Conservation (phyloP, 768 basidiomycete species). For the Kwoniella sp. region DNA sequence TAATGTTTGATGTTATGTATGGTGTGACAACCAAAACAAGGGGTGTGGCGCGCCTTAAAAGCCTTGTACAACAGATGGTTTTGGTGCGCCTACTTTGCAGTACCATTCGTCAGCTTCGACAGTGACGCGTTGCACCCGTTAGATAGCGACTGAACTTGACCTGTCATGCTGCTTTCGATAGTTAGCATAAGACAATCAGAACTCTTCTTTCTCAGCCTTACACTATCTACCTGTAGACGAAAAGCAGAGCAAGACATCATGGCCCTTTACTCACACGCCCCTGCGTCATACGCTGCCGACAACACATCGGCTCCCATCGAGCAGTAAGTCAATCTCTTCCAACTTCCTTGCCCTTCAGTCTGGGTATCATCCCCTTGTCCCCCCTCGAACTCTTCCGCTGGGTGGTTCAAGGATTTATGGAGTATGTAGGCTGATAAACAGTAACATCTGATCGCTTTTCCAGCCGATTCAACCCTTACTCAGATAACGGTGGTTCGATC, state of each 20-base stretch:
- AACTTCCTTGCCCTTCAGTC: no score
- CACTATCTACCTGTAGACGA: no score
- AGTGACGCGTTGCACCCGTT: not conserved
- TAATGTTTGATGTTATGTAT: no score
- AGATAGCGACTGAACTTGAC: not conserved
- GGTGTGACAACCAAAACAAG: no score
- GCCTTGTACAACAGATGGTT: no score
- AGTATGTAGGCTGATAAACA: no score
- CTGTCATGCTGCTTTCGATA: not conserved
- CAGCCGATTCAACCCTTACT: conserved; percentile 76
- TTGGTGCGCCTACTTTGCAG: not conserved
- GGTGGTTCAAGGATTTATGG: no score
- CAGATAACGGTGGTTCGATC: conserved; percentile 93
- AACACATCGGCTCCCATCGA: conserved; percentile 42
- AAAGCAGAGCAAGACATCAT: conserved; percentile 32
- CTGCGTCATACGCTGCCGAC: conserved; percentile 26
- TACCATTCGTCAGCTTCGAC: not conserved
- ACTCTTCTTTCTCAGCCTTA: no score
- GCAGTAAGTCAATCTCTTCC: conserved; percentile 33
- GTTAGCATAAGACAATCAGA: no score
- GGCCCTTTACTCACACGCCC: conserved; percentile 39
- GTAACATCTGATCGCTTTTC: no score
- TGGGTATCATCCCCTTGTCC: not conserved
- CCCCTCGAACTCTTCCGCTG: no score
- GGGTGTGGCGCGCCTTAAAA: no score